Percentiles rank a stretch among this genome's conserved stretches.
phyloP scores from a whole-genome alignment of 2,329 filamentous ascomycete species.

The Fusarium tjaetaba region DNA sequence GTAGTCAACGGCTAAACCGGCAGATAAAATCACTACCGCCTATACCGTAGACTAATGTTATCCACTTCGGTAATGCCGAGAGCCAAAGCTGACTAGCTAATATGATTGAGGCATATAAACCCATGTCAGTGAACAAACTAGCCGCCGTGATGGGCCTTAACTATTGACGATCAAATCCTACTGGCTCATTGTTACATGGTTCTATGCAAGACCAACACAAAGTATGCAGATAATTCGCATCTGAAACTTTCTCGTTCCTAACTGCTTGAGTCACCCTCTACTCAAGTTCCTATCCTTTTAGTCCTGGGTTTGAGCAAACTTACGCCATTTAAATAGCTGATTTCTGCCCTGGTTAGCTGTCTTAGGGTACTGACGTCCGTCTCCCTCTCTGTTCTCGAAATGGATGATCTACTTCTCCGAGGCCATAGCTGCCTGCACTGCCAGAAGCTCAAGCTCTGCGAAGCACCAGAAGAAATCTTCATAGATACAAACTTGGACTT shows the following conservation, averaged over 20 bases:
- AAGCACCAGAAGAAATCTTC: background rate
- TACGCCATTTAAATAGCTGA: accelerated
- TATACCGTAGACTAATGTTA: background rate
- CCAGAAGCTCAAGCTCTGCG: background rate
- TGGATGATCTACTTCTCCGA: background rate
- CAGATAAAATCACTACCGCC: background rate
- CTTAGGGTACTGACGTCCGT: background rate
- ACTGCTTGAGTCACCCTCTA: background rate
- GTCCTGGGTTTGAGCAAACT: background rate
- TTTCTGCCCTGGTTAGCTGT: accelerated
- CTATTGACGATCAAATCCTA: background rate
- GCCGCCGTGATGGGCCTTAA: background rate
- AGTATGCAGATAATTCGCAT: background rate
- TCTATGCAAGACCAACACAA: background rate
- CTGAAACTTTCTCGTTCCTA: background rate
- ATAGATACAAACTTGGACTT: background rate
- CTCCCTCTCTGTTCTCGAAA: background rate
- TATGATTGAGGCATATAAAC: background rate
- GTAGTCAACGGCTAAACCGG: background rate
- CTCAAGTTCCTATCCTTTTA: background rate
- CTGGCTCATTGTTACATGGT: background rate
- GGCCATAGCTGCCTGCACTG: background rate
- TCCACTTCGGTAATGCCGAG: background rate
- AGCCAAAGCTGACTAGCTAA: background rate
- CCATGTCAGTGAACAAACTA: background rate